Evolutionary conservation across 495 filamentous ascomycete genomes (phyloP).

Genomic region (Daldinia childiae): DNA sequence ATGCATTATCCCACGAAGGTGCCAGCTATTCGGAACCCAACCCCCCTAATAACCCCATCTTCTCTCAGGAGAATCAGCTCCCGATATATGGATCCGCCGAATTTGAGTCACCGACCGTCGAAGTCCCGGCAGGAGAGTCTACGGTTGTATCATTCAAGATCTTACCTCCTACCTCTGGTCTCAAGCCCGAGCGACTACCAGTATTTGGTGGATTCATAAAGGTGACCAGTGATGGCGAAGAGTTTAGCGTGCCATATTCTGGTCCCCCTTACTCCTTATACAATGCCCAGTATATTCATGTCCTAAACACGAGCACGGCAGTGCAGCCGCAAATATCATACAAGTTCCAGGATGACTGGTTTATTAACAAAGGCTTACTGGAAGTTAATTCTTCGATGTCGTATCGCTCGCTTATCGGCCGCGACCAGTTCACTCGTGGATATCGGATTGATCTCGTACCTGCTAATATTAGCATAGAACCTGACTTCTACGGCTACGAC

Average conservation of each 20-base stretch:
- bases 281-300: conserved; percentile 37
- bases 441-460: conserved; percentile 40
- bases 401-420: conserved; percentile 24
- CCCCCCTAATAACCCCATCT: conserved; percentile 26
- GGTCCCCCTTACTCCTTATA: conserved; percentile 42
- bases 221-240: conserved; percentile 28
- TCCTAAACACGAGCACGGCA: conserved; percentile 25
- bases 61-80: conserved; percentile 35
- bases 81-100: conserved; percentile 40
- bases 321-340: conserved; percentile 27
- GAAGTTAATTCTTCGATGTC: conserved; percentile 28
- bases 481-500: conserved; percentile 40
- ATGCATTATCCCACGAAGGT: conserved; percentile 36
- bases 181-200: conserved; percentile 33
- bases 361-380: conserved; percentile 24
- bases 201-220: conserved; percentile 44
- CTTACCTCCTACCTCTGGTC: conserved; percentile 25
- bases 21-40: conserved; percentile 39
- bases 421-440: conserved; percentile 34
- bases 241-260: conserved; percentile 43
- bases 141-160: conserved; percentile 27
- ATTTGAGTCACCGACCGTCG: conserved; percentile 33
- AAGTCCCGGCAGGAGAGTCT: conserved; percentile 30
- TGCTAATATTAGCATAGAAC: conserved; percentile 34
- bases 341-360: conserved; percentile 18